Evolutionary conservation across 176 grass and related monocot genomes (phyloP), one percentile per base, ranked within the genome.

Genomic region (Chrysopogon serrulatus): DNA sequence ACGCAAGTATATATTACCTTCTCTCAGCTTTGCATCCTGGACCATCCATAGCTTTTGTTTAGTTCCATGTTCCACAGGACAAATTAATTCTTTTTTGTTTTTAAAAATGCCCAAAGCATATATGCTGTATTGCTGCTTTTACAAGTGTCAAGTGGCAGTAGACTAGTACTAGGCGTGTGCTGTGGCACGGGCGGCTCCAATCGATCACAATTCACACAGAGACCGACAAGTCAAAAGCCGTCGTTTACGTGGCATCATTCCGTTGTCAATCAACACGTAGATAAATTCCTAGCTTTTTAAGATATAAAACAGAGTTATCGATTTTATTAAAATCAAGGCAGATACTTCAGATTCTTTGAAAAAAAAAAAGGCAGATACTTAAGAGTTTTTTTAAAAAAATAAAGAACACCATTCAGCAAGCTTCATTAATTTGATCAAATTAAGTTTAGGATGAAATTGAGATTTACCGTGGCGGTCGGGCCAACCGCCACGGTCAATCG

Each of bases 11-110:
- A 79, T 65, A 32, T 24, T 41, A 14, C 5, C 37, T 16, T 16
- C 39, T 32, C 16, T 45, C 6, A 21, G 15, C 37, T 79, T 79
- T 64, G 76, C 76, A 79, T 79, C 76, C 63, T 63, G 76, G 76
- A 63, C 37, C 76, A 43, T 78, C 13, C 68, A 28, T 71, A 57
- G 36, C 37, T 78, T 78, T 63, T n/a, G 32, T 17, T 73, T 31
- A 59, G 9, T 21, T 37, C 0, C 36, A 28, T 63, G 35, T 26
- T 61, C 62, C 28, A 42, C 7, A 78, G 24, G 42, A 5, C 54
- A 24, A 8, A n/a, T 63, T 63, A 30, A 63, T 31, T 26, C 21
- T 0, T 49, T 51, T 21, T 51, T 51, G 16, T 0, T 4, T 4
- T 15, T 6, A 54, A 54, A 53, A 35, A 13, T 0, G 5, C 18